Base-by-base conservation (phyloP, 768 basidiomycete species). In the Mycena belliarum region DNA sequence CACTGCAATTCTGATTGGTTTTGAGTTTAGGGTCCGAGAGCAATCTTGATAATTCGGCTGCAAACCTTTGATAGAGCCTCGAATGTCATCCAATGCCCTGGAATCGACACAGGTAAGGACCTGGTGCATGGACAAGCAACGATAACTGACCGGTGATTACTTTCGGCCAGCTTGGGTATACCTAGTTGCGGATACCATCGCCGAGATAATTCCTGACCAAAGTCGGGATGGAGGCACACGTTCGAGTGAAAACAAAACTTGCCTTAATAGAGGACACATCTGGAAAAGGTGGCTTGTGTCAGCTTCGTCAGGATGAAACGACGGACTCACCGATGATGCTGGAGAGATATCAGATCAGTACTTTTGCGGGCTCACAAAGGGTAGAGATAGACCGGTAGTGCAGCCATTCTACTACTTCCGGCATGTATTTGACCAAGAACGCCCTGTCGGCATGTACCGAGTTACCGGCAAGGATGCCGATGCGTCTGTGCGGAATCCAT, bases 201-300 rank as follows among this genome's bases (percentile, higher is more conserved):
- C 15, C 87, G 82, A 2, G 79, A 80, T 23, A 93, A 64, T 69
- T 93, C 91, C 91, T 93, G 57, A 2, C 42, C 45, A 50, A 52
- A 11, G 16, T 44, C 24, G 65, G 33, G 14, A 32, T 32, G 7
- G 10, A 32, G 6, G 7, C 18, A 38, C 6, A n/a, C 37, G 3
- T 44, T 37, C 24, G 26, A 44, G 24, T 7, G 16, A 16, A 44
- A 32, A 54, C 37, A 38, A 21, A 32, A 46, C 53, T 57, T 60
- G 85, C 91, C 77, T 93, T 93, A 60, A 93, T 79, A 0, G 92
- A 89, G 42, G 91, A 93, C 35, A 93, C 92, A 59, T 93, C 91
- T 93, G 55, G 12, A 44, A 18, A 18, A 12, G 20, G 32, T n/a
- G 20, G 23, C 10, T 9, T 9, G n/a, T 11, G 16, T 57, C 20